These are phyloP conservation scores for Candida odintsovae DNA, from an alignment of 805 yeast species.

Conservation along the genomic window DNA sequence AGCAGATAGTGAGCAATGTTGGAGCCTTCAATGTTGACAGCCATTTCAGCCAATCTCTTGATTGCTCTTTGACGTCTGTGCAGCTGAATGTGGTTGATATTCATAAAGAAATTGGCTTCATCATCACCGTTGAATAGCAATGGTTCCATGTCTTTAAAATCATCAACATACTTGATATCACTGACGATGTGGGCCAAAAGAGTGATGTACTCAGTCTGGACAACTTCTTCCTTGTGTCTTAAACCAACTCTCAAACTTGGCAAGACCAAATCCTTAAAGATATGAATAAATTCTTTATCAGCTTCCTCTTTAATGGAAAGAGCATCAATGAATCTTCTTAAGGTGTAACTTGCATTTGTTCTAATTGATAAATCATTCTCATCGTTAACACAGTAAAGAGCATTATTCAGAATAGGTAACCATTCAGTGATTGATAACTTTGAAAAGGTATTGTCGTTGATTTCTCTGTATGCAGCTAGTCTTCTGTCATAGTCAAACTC, in stretches of 20 bases:
- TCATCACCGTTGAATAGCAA: conserved; percentile 64
- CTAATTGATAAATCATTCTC: conserved; percentile 76
- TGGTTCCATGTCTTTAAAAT: conserved; percentile 59
- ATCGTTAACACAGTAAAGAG: conserved; percentile 68
- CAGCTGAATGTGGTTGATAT: conserved; percentile 76
- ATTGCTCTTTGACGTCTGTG: conserved; percentile 85
- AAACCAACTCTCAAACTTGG: conserved; percentile 67
- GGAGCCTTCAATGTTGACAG: conserved; percentile 40
- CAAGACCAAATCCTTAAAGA: conserved; percentile 49
- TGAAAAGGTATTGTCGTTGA: conserved; percentile 51
- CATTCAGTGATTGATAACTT: conserved; percentile 54
- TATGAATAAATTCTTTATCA: conserved; percentile 27
- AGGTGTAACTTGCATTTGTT: conserved; percentile 61
- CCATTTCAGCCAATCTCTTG: conserved; percentile 49
- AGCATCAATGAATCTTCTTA: conserved; percentile 60
- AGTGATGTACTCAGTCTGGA: conserved; percentile 66
- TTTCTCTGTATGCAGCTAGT: conserved; percentile 55
- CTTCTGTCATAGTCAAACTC: conserved; percentile 79
- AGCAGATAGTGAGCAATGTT: conserved; percentile 74
- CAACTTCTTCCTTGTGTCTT: conserved; percentile 50
- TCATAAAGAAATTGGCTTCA: conserved; percentile 75
- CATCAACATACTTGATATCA: conserved; percentile 37
- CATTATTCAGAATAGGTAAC: conserved; percentile 69
- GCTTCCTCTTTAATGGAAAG: conserved; percentile 19
- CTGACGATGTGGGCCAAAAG: conserved; percentile 60